These are phyloP conservation scores for Arthromyces matolae DNA, from an alignment of 768 basidiomycete species.

Conservation along the genomic window DNA sequence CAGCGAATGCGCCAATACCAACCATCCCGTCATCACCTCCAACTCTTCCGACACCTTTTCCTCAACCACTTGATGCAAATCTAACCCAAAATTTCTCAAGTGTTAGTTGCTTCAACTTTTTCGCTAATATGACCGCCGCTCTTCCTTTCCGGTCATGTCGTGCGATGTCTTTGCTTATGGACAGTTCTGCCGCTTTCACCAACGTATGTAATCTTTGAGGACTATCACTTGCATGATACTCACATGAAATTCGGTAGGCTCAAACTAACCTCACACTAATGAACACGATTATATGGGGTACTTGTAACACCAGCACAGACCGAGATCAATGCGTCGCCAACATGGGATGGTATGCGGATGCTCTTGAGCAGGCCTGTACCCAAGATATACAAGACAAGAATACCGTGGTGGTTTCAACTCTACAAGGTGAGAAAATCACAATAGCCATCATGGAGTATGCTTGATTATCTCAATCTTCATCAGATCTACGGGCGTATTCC, in stretches of 20 bases:
- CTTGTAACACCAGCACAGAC: slow-evolving; percentile 59
- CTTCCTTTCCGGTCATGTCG: slow-evolving; percentile 68
- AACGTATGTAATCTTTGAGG: slow-evolving; percentile 36
- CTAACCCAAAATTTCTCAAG: slow-evolving; percentile 67
- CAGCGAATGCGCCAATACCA: slow-evolving; percentile 34
- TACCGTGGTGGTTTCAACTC: slow-evolving; percentile 47
- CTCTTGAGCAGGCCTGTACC: slow-evolving; percentile 48
- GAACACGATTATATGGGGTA: slow-evolving; percentile 74
- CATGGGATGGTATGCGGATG: slow-evolving; percentile 60
- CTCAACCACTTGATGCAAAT: slow-evolving; percentile 66
- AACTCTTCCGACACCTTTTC: slow-evolving; percentile 69
- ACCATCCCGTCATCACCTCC: slow-evolving; percentile 50
- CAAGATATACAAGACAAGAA: slow-evolving; percentile 54
- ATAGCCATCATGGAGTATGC: not conserved
- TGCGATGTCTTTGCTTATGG: slow-evolving; percentile 64
- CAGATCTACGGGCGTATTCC: slow-evolving; percentile 61
- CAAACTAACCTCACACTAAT: slow-evolving; percentile 58
- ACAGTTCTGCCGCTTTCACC: slow-evolving; percentile 51
- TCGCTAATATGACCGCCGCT: slow-evolving; percentile 68
- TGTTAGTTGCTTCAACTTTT: slow-evolving; percentile 62
- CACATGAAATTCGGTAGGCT: slow-evolving; percentile 37
- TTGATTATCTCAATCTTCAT: not conserved
- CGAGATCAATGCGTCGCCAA: slow-evolving; percentile 55
- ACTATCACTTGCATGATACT: not conserved
- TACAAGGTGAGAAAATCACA: slow-evolving; percentile 45